Evolutionary conservation across 306 rosid species (phyloP).

Genomic region (Clitoria ternatea): DNA sequence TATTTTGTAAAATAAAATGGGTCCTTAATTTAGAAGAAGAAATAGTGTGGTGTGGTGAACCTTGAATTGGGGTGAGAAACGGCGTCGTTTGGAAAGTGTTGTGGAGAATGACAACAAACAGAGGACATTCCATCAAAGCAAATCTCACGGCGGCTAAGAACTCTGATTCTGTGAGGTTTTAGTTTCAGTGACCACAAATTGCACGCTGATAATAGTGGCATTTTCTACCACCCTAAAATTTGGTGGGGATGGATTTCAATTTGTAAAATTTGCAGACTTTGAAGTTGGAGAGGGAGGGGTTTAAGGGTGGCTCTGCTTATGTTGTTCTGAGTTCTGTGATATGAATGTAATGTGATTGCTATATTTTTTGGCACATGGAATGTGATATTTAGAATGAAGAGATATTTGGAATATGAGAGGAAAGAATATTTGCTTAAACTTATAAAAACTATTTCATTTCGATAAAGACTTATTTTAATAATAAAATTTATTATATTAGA

Average conservation of each 20-base stretch:
- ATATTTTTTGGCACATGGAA: no score
- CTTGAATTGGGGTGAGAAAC: slow-evolving; percentile 51
- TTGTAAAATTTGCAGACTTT: background rate
- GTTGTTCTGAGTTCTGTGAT: slow-evolving; percentile 1
- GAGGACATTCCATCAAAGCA: slow-evolving; percentile 68
- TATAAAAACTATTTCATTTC: no score
- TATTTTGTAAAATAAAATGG: no score
- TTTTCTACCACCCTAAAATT: slow-evolving; percentile 16
- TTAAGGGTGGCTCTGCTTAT: slow-evolving; percentile 14
- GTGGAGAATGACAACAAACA: slow-evolving; percentile 52
- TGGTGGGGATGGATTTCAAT: background rate
- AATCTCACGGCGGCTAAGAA: slow-evolving; percentile 59
- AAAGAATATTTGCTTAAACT: no score
- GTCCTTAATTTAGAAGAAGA: no score
- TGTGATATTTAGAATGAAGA: no score
- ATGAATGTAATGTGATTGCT: background rate
- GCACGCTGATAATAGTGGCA: slow-evolving; percentile 56
- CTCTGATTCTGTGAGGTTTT: slow-evolving; percentile 14
- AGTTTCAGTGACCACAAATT: slow-evolving; percentile 36
- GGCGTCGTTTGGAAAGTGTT: slow-evolving; percentile 29
- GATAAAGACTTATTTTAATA: no score
- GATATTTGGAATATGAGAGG: no score
- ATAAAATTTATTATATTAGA: no score
- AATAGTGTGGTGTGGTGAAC: slow-evolving; percentile 16
- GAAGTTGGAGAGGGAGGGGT: slow-evolving; percentile 8